Base-by-base conservation (phyloP, 768 basidiomycete genomes). In the Porpolomopsis calyptriformis region DNA sequence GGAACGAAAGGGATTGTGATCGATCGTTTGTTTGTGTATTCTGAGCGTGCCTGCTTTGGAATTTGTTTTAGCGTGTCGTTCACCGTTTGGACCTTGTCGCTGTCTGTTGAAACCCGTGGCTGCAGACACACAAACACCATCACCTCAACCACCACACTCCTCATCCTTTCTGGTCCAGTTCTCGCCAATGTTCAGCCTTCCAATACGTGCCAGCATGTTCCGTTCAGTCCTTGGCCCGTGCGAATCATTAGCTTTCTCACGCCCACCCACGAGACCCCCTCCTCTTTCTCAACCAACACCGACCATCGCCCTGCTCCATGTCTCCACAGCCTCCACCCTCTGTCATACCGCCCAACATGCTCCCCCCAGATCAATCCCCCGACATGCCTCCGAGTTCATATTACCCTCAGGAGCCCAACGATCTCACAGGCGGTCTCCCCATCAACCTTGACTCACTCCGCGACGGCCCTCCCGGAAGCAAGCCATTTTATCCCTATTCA, bases 401-500 rank as follows among this genome's bases (percentile, higher is more conserved):
- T 60, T 85, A 85, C 43, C 84, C 83, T 31, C 75, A 75, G 52
- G 80, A 81, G 51, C 45, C 49, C 8, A 80, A 72, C 57, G 85
- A 89, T 68, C 73, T 88, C 50, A 85, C 85, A 6, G 85, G 86
- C 19, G 85, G 85, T 19, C 71, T 88, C 25, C 86, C 86, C 42
- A 85, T 90, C 57, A 90, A 85, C 57, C 80, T 90, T 20, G 85
- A 88, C 62, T 89, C 87, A 2, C 70, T 90, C 46, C 73, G 87
- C 44, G 87, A 91, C 58, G 86, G 88, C 0, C 88, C 87, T 2
- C 85, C 88, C 5, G 87, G 88, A 39, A 86, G 79, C 60, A 91
- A 91, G 61, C 87, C 87, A 4, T 89, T 90, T 57, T 91, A 91
- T 57, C 88, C 87, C 2, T 91, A 91, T 59, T 90, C 87, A 2